Base-by-base conservation (phyloP, 345 rosid genomes). In the Populus pruinosa region DNA sequence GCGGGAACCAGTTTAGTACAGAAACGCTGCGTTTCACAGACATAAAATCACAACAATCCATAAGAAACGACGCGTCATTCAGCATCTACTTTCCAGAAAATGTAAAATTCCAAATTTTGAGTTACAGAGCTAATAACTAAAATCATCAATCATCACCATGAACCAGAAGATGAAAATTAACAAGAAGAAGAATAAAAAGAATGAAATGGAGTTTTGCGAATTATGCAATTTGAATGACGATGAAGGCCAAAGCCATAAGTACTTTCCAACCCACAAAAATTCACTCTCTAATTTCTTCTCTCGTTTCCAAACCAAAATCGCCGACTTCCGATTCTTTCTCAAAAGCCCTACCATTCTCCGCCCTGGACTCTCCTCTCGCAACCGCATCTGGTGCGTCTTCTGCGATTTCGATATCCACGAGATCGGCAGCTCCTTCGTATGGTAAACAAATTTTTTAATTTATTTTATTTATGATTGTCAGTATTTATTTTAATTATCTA, bases 351-450 rank as follows among this genome's bases (percentile, higher is more conserved):
- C 68, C 83, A 25, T 81, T 72, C 82, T 92, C 59, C 87, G 85
- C 27, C 85, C 90, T 12, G 90, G 90, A 61, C 86, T 81, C 78
- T 86, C 90, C 71, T 87, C 89, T 47, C 86, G 81, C 50, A 88
- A 88, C 81, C 89, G 95, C 73, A 81, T 92, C 49, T 89, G 98
- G 97, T 91, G 96, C 82, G 88, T 90, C 83, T 88, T 93, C 87
- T 96, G 99, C 73, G 97, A 91, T 39, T 55, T 74, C 61, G 97
- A 91, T 64, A 72, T 94, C 25, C 82, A 78, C 53, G 99, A 94
- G 83, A 76, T 80, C 25, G 87, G 80, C 39, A 91, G 93, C 87
- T 85, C 87, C 79, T 89, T 93, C 33, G 91, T 93, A 67, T 91
- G 96, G 96, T 93, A 84, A 77, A 79, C 5, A 18, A 43, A 69